Base-by-base conservation (phyloP, 495 filamentous ascomycete genomes). In the Astrothelium subdiscretum region DNA sequence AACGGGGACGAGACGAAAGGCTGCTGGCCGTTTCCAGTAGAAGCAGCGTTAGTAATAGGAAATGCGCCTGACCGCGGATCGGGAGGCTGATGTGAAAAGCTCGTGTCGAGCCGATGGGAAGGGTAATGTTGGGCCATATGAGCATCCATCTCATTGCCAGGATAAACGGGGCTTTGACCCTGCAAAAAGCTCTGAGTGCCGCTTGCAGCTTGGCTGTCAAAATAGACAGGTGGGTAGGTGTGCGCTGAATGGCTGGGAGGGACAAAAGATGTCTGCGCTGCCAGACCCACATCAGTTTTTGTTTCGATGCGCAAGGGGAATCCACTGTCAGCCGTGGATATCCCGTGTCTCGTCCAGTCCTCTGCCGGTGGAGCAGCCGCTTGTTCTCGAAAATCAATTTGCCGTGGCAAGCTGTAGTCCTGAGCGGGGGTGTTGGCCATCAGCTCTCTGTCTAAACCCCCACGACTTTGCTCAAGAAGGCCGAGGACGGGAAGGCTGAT, bases 401-500 rank as follows among this genome's bases (percentile, higher is more conserved):
- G 48, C 48, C 29, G 48, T 26, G 24, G 48, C 6, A 29, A 29
- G 2, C 20, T 24, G 15, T 27, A 29, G 15, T 27, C 15, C 24
- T 54, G 48, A 26, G 48, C 24, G 29, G 48, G 48, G 8, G 48
- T 20, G 15, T 29, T 29, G 5, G 20, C 8, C 48, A 20, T 29
- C 48, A 24, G 24, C 20, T 6, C 48, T 54, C 20, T 54, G 48
- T 29, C 43, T 15, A 5, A 5, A 18, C 43, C 43, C 20, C 5
- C 20, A 8, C n/a, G 24, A 29, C 48, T 73, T 64, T 68, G 67
- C 44, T 72, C 69, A 6, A 92, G 87, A 6, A 97, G 81, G 59
- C 81, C 81, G 57, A 96, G 74, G 57, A 97, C 83, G 0, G 92
- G 92, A 69, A 97, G 81, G 67, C 88, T 90, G 70, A 97, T 88